Conservation (phyloP, 441 rosid species). For the Biscutella laevigata region DNA sequence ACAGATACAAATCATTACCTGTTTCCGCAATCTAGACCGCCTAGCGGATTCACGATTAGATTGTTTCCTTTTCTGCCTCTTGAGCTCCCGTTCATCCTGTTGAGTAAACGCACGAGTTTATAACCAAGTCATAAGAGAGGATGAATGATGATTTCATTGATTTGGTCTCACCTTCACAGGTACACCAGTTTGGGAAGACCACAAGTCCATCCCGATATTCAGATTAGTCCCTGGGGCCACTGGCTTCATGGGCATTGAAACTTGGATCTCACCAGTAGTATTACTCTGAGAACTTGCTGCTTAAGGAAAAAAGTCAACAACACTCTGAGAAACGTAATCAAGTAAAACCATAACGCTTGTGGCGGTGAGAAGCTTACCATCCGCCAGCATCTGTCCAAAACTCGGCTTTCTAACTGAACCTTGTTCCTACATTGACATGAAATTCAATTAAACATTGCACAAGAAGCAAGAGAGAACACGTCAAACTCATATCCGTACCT, state of each 20-base stretch:
- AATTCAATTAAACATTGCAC: not conserved
- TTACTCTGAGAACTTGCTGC: constrained; percentile 62
- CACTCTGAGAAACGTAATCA: not conserved
- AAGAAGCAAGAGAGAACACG: not conserved
- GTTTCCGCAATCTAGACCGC: constrained; percentile 70
- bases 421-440: constrained; percentile 38
- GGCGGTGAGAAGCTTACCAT: constrained; percentile 37
- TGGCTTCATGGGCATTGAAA: constrained; percentile 57
- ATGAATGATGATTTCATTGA: constrained; percentile 31
- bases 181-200: constrained; percentile 54
- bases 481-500: constrained; percentile 33
- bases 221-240: constrained; percentile 61
- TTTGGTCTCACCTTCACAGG: constrained; percentile 49
- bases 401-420: constrained; percentile 50
- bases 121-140: not conserved
- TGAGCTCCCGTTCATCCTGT: constrained; percentile 67
- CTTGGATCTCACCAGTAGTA: constrained; percentile 29
- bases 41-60: constrained; percentile 74
- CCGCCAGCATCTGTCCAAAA: constrained; percentile 79
- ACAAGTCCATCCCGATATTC: constrained; percentile 75
- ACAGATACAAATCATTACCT: constrained; percentile 31
- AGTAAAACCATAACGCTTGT: not conserved
- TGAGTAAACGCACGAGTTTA: not conserved
- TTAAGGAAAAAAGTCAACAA: constrained; percentile 16
- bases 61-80: constrained; percentile 67